Evolutionary conservation across 805 yeast genomes (phyloP).

Genomic region (Barnettozyma sp.): DNA sequence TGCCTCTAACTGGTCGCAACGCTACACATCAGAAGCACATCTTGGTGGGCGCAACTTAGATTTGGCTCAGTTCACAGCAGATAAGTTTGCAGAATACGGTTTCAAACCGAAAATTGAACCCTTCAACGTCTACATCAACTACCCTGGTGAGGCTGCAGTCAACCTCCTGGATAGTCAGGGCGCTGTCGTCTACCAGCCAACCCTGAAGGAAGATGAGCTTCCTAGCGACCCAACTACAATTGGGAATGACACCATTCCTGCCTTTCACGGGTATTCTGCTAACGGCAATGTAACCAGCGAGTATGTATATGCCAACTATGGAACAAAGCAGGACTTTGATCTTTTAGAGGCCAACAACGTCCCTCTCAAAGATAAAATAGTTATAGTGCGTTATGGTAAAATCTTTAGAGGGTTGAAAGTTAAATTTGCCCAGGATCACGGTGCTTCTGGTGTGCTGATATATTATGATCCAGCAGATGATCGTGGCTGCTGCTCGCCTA

Average conservation of each 20-base stretch:
- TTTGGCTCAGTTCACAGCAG: conserved; percentile 52
- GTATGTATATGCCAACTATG: conserved; percentile 63
- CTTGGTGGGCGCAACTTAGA: conserved; percentile 48
- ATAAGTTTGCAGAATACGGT: conserved; percentile 55
- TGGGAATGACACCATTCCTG: conserved; percentile 47
- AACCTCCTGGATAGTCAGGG: conserved; percentile 29
- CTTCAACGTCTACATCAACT: conserved; percentile 56
- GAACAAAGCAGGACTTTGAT: conserved; percentile 54
- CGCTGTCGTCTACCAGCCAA: conserved; percentile 41
- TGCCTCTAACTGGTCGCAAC: conserved; percentile 48
- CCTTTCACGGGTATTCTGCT: conserved; percentile 73
- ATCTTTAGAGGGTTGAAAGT: conserved; percentile 71
- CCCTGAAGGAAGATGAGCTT: conserved; percentile 45
- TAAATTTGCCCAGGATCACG: conserved; percentile 65
- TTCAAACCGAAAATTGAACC: conserved; percentile 44
- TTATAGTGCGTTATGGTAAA: conserved; percentile 58
- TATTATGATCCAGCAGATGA: conserved; percentile 70
- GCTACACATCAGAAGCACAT: conserved; percentile 48
- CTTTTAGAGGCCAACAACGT: conserved; percentile 40
- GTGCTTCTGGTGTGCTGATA: conserved; percentile 59
- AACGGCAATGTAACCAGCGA: conserved; percentile 66
- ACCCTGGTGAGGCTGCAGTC: conserved; percentile 51
- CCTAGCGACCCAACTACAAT: conserved; percentile 41
- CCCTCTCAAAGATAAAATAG: conserved; percentile 50
- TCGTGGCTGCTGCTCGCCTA: conserved; percentile 47